These are phyloP conservation scores for Globisporangium cederbergense DNA, from an alignment of 352 stramenopile genomes.

Conservation along the genomic window DNA sequence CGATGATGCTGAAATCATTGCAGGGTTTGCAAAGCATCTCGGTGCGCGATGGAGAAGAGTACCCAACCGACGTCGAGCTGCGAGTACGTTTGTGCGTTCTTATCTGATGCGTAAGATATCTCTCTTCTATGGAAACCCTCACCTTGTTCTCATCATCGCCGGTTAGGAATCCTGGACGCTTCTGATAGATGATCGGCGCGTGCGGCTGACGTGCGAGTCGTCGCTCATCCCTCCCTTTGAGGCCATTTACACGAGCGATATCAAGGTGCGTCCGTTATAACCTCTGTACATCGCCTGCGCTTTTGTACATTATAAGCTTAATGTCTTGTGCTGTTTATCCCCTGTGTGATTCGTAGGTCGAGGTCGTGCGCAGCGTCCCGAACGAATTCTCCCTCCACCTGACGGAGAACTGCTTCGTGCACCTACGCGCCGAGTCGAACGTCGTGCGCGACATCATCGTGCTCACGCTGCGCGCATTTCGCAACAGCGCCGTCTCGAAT, in stretches of 20 bases:
- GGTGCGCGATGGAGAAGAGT: slow-evolving; percentile 60
- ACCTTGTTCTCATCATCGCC: not conserved
- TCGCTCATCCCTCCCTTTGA: slow-evolving; percentile 78
- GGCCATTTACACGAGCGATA: slow-evolving; percentile 64
- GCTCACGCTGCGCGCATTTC: slow-evolving; percentile 77
- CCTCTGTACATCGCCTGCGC: slow-evolving; percentile 10
- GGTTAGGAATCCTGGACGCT: slow-evolving; percentile 78
- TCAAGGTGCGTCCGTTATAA: slow-evolving; percentile 42
- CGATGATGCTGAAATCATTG: not conserved
- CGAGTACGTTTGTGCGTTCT: slow-evolving; percentile 28
- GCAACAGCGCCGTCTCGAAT: slow-evolving; percentile 49
- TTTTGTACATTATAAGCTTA: not conserved
- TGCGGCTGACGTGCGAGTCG: slow-evolving; percentile 78
- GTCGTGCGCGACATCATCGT: slow-evolving; percentile 77
- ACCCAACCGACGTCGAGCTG: slow-evolving; percentile 54
- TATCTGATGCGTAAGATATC: not conserved
- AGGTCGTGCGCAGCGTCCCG: slow-evolving; percentile 46
- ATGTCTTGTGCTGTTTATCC: not conserved
- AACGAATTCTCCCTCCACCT: slow-evolving; percentile 72
- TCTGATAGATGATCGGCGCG: slow-evolving; percentile 70
- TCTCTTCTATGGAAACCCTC: not conserved
- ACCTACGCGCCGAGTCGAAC: slow-evolving; percentile 72
- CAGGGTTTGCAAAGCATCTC: slow-evolving; percentile 43
- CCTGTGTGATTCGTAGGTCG: slow-evolving; percentile 22
- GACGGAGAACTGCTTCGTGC: slow-evolving; percentile 52